Evolutionary conservation across 768 basidiomycete genomes (phyloP), one percentile per base, ranked within the genome.

Genomic region (Lactarius deliciosus): DNA sequence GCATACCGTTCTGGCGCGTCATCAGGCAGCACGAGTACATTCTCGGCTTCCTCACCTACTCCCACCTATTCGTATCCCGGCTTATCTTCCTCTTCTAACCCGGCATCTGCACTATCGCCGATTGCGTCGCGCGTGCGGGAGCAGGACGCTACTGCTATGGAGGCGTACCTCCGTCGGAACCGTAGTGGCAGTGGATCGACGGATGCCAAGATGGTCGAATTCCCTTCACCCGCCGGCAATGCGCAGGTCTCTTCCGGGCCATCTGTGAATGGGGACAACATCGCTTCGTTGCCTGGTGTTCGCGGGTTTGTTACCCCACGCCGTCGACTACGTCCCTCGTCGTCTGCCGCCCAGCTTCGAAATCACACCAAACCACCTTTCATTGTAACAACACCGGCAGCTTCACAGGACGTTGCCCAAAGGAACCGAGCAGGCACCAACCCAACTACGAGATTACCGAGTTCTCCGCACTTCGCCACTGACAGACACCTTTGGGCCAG

Each of bases 141-240:
- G 77, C 83, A 86, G 64, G 92, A 94, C 74, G 92, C 92, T 22
- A 90, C 89, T 74, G 93, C 92, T 43, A 91, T 90, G 81, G 91
- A 92, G 75, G 91, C 92, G 72, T 94, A 92, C 74, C 81, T 92
- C 74, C 81, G 84, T 68, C 84, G 92, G 64, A 91, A 90, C 79
- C 85, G 92, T 64, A 94, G 91, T 73, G 92, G 90, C 59, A 92
- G 91, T 72, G 86, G 82, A 63, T 90, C 89, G 1, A 89, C 89
- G 16, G 89, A 91, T 71, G 85, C 82, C 69, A 85, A 79, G 74
- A 89, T 88, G 8, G 84, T 86, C 73, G 85, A 83, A 73, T 85
- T 66, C 40, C 81, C 79, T 15, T 72, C 83, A n/a, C 38, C 57
- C 6, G 53, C 28, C n/a, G 53, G 57, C 1, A 20, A 25, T 67